phyloP scores from a whole-genome alignment of 768 basidiomycete species.

The Termitomyces sp. region DNA sequence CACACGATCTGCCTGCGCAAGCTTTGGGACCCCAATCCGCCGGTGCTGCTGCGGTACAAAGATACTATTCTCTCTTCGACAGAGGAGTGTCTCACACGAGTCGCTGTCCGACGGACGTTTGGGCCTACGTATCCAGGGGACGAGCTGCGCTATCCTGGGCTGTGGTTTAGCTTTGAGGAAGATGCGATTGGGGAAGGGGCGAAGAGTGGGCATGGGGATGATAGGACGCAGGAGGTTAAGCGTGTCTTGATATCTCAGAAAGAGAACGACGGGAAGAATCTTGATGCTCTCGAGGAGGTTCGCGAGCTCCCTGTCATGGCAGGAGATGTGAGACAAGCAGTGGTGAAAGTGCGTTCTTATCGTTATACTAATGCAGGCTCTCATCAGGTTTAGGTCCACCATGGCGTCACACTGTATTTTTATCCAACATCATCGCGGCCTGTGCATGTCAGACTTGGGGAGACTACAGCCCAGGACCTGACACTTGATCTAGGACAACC shows the following conservation, averaged over 20 bases:
- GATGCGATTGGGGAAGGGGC: constrained; percentile 53
- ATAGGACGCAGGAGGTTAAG: constrained; percentile 71
- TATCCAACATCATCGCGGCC: constrained; percentile 47
- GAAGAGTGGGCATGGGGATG: constrained; percentile 49
- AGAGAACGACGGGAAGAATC: constrained; percentile 43
- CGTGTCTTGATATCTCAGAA: constrained; percentile 71
- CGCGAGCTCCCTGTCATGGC: constrained; percentile 59
- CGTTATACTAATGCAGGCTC: background rate
- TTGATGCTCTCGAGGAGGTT: constrained; percentile 73
- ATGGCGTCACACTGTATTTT: constrained; percentile 67
- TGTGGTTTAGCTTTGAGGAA: constrained; percentile 82
- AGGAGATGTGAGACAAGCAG: constrained; percentile 62
- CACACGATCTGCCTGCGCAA: constrained; percentile 72
- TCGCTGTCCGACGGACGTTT: constrained; percentile 66
- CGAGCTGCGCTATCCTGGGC: constrained; percentile 73
- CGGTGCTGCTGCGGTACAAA: constrained; percentile 65
- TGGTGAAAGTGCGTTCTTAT: constrained; percentile 51
- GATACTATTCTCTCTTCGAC: constrained; percentile 55
- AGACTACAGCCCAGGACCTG: constrained; percentile 81
- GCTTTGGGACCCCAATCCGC: constrained; percentile 61
- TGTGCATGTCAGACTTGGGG: constrained; percentile 58
- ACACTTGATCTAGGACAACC: constrained; percentile 76
- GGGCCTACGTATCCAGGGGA: constrained; percentile 80
- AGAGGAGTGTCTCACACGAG: constrained; percentile 53
- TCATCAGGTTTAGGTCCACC: constrained; percentile 46